Conservation (phyloP, 257 asterid species). For the Ballota nigra region DNA sequence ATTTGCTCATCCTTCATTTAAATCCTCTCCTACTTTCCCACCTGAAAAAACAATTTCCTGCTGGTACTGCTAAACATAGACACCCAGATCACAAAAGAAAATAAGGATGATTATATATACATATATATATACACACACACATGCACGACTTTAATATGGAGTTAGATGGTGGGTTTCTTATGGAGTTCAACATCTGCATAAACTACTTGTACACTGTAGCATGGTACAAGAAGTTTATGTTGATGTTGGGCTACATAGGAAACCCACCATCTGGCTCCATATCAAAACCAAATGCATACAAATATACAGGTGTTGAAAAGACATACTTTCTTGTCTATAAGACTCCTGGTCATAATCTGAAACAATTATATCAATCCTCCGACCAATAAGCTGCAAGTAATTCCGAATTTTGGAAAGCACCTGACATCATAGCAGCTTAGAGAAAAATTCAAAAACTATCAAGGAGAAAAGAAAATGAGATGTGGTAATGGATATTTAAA, state of each 20-base stretch:
- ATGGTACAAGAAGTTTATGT: too few species aligned
- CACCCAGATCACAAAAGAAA: constrained; percentile 14
- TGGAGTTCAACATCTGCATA: background rate
- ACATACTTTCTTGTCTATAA: constrained; percentile 84
- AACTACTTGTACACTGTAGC: too few species aligned
- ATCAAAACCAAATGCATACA: background rate
- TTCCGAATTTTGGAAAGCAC: constrained; percentile 85
- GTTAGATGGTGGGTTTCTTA: too few species aligned
- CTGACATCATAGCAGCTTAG: constrained; percentile 36
- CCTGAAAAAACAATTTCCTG: background rate
- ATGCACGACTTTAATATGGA: too few species aligned
- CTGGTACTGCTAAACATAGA: background rate
- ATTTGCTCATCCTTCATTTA: constrained; percentile 14
- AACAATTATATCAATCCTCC: constrained; percentile 85
- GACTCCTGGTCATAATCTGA: constrained; percentile 69
- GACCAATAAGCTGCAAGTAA: constrained; percentile 93
- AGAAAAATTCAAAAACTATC: constrained; percentile 6
- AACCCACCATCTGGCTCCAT: too few species aligned
- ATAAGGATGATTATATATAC: constrained; percentile 1
- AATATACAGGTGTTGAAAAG: constrained; percentile 1
- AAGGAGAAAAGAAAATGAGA: constrained; percentile 8
- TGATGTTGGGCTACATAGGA: too few species aligned
- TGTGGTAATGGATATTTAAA: constrained; percentile 17
- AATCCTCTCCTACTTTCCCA: background rate
- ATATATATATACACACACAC: too few species aligned